These are phyloP conservation scores for Kwoniella shandongensis DNA, from an alignment of 768 basidiomycete genomes.

Conservation along the genomic window DNA sequence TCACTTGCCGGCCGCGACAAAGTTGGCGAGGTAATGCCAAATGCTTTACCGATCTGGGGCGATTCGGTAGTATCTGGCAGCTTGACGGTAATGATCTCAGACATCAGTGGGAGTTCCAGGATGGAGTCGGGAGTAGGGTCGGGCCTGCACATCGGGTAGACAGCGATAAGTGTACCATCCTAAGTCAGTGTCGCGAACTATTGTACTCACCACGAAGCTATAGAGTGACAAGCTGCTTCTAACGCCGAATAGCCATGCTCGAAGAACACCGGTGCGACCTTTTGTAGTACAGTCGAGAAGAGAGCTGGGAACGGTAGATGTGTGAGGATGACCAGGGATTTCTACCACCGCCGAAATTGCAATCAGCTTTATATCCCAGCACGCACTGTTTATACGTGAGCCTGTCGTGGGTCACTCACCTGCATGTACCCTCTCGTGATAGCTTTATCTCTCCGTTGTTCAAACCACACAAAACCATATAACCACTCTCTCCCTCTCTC, in stretches of 20 bases:
- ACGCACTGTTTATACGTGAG: too few relatives aligned
- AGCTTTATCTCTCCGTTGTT: conserved; percentile 48
- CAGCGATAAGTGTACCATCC: too few relatives aligned
- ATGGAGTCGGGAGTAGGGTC: conserved; percentile 67
- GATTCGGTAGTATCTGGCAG: conserved; percentile 69
- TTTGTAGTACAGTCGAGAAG: conserved; percentile 66
- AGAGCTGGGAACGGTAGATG: conserved; percentile 78
- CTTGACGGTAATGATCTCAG: conserved; percentile 69
- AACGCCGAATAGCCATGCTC: conserved; percentile 74
- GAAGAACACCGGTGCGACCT: conserved; percentile 68
- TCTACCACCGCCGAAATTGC: too few relatives aligned
- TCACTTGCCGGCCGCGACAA: conserved; percentile 5
- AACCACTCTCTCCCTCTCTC: conserved; percentile 52
- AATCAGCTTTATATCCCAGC: too few relatives aligned
- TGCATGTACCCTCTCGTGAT: conserved; percentile 53
- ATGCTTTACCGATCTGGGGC: conserved; percentile 72
- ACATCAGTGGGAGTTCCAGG: conserved; percentile 79
- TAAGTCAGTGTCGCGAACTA: conserved; percentile 28
- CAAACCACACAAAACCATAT: conserved; percentile 54
- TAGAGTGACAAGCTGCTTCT: conserved; percentile 81
- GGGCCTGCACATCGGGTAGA: too few relatives aligned
- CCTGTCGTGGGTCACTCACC: too few relatives aligned
- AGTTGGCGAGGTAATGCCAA: conserved; percentile 51
- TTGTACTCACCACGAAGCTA: conserved; percentile 71
- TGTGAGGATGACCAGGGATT: conserved; percentile 77